phyloP scores from a whole-genome alignment of 2,329 filamentous ascomycete genomes.

The Penicillium italicum region DNA sequence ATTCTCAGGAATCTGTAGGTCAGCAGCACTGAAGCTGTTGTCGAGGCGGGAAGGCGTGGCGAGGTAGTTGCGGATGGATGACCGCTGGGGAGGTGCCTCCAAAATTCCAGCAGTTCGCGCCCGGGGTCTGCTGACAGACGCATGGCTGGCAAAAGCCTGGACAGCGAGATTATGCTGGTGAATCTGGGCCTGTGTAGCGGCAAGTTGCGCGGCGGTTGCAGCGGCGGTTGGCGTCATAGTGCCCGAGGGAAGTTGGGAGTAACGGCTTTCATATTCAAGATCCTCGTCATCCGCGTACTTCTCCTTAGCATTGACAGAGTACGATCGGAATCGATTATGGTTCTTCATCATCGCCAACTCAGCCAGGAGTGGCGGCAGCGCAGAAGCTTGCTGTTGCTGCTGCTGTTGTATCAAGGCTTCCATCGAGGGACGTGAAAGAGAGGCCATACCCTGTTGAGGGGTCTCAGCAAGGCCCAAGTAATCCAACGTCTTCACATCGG shows the following conservation, averaged over 20 bases:
- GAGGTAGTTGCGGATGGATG: conserved; percentile 67
- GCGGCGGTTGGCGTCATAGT: conserved; percentile 57
- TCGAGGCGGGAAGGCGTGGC: conserved; percentile 73
- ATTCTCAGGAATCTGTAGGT: conserved; percentile 70
- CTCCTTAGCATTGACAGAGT: conserved; percentile 97
- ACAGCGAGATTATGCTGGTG: conserved; percentile 91
- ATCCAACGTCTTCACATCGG: conserved; percentile 87
- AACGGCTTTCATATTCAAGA: conserved; percentile 64
- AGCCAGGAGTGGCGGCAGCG: conserved; percentile 63
- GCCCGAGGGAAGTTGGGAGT: conserved; percentile 57
- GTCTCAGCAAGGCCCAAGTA: conserved; percentile 94
- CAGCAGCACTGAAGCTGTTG: conserved; percentile 69
- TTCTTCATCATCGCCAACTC: conserved; percentile 72
- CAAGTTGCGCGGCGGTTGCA: conserved; percentile 55
- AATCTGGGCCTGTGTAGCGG: conserved; percentile 64
- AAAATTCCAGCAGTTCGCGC: conserved; percentile 89
- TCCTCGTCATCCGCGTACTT: conserved; percentile 90
- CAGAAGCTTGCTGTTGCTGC: conserved; percentile 46
- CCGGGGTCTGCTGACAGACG: conserved; percentile 75
- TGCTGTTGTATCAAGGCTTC: conserved; percentile 50
- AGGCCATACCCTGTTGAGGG: conserved; percentile 73
- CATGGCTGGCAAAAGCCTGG: conserved; percentile 84
- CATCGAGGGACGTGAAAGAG: conserved; percentile 61
- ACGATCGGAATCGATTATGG: conserved; percentile 89
- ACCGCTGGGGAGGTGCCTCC: conserved; percentile 67